Evolutionary conservation across 352 stramenopile species (phyloP).

Genomic region (Thalassiosira sp.): DNA sequence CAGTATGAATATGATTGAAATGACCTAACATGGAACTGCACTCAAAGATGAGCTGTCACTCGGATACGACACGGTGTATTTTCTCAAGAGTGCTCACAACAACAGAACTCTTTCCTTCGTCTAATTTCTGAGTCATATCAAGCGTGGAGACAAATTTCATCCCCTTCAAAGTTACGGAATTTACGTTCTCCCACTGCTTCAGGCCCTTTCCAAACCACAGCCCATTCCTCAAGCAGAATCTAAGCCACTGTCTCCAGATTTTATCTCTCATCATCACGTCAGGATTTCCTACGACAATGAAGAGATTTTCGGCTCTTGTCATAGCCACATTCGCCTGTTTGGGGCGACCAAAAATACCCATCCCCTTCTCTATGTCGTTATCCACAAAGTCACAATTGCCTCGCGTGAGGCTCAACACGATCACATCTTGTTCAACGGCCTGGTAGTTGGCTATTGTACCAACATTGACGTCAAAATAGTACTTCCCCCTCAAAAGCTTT

Average conservation of each 20-base stretch:
- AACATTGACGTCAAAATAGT: constrained; percentile 65
- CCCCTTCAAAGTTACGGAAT: neutral
- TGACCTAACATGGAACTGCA: neutral
- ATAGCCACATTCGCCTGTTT: constrained; percentile 77
- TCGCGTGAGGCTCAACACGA: constrained; percentile 72
- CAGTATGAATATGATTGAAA: neutral
- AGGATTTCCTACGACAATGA: constrained; percentile 71
- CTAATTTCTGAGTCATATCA: constrained; percentile 10
- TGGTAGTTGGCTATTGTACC: constrained; percentile 67
- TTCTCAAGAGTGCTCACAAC: constrained; percentile 39
- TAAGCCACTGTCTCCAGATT: constrained; percentile 63
- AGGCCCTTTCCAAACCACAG: constrained; percentile 58
- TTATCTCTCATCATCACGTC: constrained; percentile 57
- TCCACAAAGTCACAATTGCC: constrained; percentile 52
- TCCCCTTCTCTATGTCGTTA: constrained; percentile 49
- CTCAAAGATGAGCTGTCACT: constrained; percentile 1
- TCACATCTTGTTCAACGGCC: constrained; percentile 68
- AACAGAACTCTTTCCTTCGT: constrained; percentile 8
- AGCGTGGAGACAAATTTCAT: constrained; percentile 30
- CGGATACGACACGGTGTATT: constrained; percentile 32
- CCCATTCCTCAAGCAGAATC: constrained; percentile 65
- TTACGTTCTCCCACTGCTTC: neutral
- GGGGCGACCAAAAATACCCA: constrained; percentile 63
- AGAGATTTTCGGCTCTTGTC: constrained; percentile 65
- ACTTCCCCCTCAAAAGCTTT: constrained; percentile 41